Conservation (phyloP, 768 basidiomycete species). For the Leucosporidium creatinivorum region DNA sequence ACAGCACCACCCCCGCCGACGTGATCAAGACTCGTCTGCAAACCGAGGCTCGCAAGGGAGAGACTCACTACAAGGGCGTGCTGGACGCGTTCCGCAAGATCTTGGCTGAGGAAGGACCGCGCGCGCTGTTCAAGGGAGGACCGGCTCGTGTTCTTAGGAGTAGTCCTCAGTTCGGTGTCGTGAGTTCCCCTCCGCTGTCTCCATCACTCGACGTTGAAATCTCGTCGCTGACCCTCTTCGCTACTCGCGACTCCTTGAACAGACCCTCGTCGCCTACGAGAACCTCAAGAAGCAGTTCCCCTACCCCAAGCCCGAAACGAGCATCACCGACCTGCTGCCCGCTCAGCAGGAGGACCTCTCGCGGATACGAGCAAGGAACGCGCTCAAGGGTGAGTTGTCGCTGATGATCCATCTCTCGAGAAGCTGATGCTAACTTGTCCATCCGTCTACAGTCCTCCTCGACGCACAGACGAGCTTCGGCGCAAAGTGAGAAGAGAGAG, state of each 20-base stretch:
- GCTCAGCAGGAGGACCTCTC: slow-evolving; percentile 57
- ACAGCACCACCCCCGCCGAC: slow-evolving; percentile 50
- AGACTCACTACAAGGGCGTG: slow-evolving; percentile 84
- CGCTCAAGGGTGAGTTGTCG: slow-evolving; percentile 58
- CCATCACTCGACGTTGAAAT: no score
- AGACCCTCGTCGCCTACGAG: slow-evolving; percentile 47
- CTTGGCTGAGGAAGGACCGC: slow-evolving; percentile 79
- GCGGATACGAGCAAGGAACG: slow-evolving; percentile 84
- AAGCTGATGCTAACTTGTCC: no score
- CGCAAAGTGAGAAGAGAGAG: no score
- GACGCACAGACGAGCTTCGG: no score
- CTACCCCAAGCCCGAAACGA: slow-evolving; percentile 28
- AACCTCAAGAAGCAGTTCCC: slow-evolving; percentile 54
- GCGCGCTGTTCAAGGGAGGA: slow-evolving; percentile 85
- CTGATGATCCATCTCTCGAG: no score
- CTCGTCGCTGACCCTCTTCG: background rate
- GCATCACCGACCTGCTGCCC: slow-evolving; percentile 33
- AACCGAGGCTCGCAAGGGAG: slow-evolving; percentile 81
- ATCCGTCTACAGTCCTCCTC: no score
- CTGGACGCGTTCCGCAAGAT: slow-evolving; percentile 85
- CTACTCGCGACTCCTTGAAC: background rate
- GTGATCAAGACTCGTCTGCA: slow-evolving; percentile 97
- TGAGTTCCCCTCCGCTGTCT: slow-evolving; percentile 23
- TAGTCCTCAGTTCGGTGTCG: slow-evolving; percentile 70
- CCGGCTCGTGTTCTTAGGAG: slow-evolving; percentile 77